Evolutionary conservation across 108 stramenopile species (phyloP), one percentile per base, ranked within the genome.

Genomic region (Pelagomonas calceolata): DNA sequence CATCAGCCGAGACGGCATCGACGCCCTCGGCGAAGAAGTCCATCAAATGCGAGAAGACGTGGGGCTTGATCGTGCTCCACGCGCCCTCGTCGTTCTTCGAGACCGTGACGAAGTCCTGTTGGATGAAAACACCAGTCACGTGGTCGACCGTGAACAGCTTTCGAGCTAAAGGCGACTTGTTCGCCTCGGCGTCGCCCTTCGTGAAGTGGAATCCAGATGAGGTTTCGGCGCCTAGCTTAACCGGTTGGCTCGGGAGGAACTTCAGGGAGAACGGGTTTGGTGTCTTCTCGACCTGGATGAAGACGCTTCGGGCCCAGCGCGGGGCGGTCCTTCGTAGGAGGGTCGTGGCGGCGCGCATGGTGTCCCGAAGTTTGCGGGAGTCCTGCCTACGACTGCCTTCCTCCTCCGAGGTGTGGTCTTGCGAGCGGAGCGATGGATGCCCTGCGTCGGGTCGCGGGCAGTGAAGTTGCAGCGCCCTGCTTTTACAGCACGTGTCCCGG

Each of bases 251-350:
- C 34, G 98, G 96, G 70, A 96, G 69, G 80, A 97, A 99, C 78
- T 99, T 99, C 39, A 99, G 75, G 44, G 86, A 86, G 82, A 95
- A 91, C 44, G 98, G 96, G 83, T 99, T 99, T 32, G 98, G 98
- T 15, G 98, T 99, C 17, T 83, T 75, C 66, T 88, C 93, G 30
- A 95, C 95, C 85, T 97, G 93, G 76, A 99, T 92, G 83, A 99
- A 99, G 63, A 97, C 45, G 65, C 69, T 75, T 26, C 69, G 74
- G 35, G n/a, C n/a, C n/a, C n/a, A n/a, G n/a, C n/a, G n/a, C n/a
- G n/a, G n/a, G n/a, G n/a, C n/a, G n/a, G n/a, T n/a, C n/a, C n/a
- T n/a, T n/a, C n/a, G n/a, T n/a, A n/a, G n/a, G n/a, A n/a, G n/a
- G n/a, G n/a, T n/a, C n/a, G n/a, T n/a, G n/a, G n/a, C n/a, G n/a